Conservation (phyloP, 768 basidiomycete genomes). For the Tulasnella sp. region DNA sequence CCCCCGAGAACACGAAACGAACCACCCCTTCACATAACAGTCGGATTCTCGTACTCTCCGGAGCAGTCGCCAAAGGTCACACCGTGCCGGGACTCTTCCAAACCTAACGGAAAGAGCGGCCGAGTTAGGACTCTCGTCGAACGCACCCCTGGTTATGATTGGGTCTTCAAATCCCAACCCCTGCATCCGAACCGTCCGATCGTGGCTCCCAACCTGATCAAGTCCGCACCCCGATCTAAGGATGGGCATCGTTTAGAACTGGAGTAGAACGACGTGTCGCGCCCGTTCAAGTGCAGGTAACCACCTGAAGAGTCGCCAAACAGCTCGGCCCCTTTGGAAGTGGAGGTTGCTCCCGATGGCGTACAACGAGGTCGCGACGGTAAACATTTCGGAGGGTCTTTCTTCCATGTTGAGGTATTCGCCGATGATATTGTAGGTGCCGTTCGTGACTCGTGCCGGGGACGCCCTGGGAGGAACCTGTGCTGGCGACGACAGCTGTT, state of each 20-base stretch:
- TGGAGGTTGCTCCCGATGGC: neutral
- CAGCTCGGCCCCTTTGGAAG: no score
- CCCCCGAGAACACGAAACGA: no score
- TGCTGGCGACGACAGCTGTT: neutral
- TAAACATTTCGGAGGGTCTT: neutral
- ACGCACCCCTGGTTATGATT: no score
- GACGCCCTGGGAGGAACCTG: no score
- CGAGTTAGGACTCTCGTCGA: no score
- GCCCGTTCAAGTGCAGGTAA: neutral
- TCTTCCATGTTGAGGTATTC: neutral
- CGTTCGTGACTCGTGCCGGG: neutral
- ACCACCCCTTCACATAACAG: no score
- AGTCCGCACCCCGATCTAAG: neutral
- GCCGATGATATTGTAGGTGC: neutral
- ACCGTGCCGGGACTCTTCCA: no score
- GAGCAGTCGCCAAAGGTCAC: no score
- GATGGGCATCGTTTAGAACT: neutral
- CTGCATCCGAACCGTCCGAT: no score
- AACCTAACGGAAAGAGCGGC: no score
- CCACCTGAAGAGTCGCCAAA: neutral
- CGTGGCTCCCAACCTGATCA: neutral
- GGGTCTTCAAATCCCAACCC: no score
- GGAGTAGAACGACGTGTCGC: conserved; percentile 2
- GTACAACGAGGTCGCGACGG: neutral
- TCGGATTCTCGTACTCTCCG: no score